These are phyloP conservation scores for Immersiella caudata DNA, from an alignment of 495 filamentous ascomycete genomes.

Conservation along the genomic window DNA sequence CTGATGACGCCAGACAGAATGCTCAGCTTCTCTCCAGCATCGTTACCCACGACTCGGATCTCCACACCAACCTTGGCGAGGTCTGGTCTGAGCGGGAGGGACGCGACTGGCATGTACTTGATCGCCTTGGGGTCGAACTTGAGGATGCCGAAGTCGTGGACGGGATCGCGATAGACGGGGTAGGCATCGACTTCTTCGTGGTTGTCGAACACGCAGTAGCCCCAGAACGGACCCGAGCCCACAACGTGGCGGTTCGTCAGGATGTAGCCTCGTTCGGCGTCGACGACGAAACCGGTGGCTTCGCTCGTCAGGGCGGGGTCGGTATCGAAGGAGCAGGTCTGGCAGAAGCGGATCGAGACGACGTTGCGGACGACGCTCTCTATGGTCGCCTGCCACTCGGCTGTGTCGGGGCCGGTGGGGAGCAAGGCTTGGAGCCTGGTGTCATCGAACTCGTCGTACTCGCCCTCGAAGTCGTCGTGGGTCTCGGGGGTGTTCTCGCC, in stretches of 20 bases:
- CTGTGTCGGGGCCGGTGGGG: constrained; percentile 72
- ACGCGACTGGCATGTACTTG: constrained; percentile 89
- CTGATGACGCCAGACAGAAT: constrained; percentile 98
- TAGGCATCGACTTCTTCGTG: constrained; percentile 96
- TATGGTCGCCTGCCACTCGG: constrained; percentile 96
- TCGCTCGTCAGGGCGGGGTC: constrained; percentile 91
- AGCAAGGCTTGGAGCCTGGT: constrained; percentile 39
- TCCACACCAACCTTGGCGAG: constrained; percentile 86
- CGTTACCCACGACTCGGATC: constrained; percentile 97
- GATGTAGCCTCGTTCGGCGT: constrained; percentile 87
- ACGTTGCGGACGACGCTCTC: constrained; percentile 90
- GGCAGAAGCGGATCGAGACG: constrained; percentile 97
- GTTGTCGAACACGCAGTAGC: constrained; percentile 97
- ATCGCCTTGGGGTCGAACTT: constrained; percentile 94
- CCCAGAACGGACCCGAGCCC: constrained; percentile 95
- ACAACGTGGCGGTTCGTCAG: constrained; percentile 93
- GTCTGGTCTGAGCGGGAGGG: constrained; percentile 83
- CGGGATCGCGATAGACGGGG: constrained; percentile 97
- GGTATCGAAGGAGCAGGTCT: constrained; percentile 97
- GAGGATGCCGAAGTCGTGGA: constrained; percentile 97
- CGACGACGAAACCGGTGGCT: constrained; percentile 96
- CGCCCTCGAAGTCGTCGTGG: constrained; percentile 41
- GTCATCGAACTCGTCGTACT: constrained; percentile 45
- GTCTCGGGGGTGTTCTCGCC: constrained; percentile 51
- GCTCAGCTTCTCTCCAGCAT: constrained; percentile 97